Conservation (phyloP, 1,139 yeast genomes). For the Sugiyamaella sp. region DNA sequence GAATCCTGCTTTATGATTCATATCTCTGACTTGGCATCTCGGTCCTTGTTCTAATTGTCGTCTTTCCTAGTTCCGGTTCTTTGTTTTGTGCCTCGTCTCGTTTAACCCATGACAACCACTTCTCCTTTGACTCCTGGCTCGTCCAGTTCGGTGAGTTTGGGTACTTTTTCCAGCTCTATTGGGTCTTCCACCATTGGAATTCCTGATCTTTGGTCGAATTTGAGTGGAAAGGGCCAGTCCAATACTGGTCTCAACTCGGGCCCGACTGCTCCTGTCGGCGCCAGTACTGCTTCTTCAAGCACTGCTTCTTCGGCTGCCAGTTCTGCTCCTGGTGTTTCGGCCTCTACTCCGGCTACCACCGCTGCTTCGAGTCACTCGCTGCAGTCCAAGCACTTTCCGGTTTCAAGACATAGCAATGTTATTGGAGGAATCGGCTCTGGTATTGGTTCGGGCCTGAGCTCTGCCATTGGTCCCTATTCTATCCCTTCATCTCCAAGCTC, state of each 20-base stretch:
- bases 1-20: constrained; percentile 10
- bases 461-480: constrained; percentile 13
- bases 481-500: constrained; percentile 17
- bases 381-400: constrained; percentile 24
- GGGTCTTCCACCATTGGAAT: constrained; percentile 17
- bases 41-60: neutral
- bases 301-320: neutral
- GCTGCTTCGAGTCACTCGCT: constrained; percentile 12
- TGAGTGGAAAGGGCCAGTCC: constrained; percentile 4
- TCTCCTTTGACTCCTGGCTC: constrained; percentile 24
- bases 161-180: constrained; percentile 14
- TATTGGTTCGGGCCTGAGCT: constrained; percentile 3
- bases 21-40: neutral
- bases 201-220: constrained; percentile 21
- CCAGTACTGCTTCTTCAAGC: neutral
- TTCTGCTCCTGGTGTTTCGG: neutral
- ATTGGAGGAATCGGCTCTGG: constrained; percentile 11
- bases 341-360: constrained; percentile 6
- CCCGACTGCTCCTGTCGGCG: neutral
- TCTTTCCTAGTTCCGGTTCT: no score
- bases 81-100: constrained; percentile 7
- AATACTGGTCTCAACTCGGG: neutral
- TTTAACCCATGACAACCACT: constrained; percentile 26
- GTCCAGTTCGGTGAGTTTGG: constrained; percentile 18
- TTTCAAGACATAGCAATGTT: constrained; percentile 13